Conservation (phyloP, 176 grass and related monocot genomes). For the Aegilops bicornis region DNA sequence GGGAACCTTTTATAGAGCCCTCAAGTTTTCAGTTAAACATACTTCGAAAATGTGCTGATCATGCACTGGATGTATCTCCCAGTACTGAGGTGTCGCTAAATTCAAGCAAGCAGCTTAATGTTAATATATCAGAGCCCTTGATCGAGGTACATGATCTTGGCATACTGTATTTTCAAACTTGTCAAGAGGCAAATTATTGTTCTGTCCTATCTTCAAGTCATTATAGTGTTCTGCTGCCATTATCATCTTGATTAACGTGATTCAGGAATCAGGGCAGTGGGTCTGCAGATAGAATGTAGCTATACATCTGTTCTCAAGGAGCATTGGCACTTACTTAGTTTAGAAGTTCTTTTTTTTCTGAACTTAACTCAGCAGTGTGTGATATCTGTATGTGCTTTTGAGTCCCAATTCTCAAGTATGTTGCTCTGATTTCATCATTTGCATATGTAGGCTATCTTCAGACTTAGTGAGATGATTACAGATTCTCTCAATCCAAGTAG, state of each 20-base stretch:
- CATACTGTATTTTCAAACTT: constrained; percentile 4
- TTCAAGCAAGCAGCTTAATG: constrained; percentile 79
- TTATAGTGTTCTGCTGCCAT: constrained; percentile 1
- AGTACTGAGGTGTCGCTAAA: constrained; percentile 71
- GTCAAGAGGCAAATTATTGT: not conserved
- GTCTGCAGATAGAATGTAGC: not conserved
- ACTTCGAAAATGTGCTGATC: constrained; percentile 55
- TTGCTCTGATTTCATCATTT: constrained; percentile 34
- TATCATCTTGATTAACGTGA: constrained; percentile 5
- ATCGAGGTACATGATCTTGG: constrained; percentile 69
- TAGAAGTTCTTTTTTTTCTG: not conserved
- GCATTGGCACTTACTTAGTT: not conserved
- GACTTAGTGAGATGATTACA: constrained; percentile 72
- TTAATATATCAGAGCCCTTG: constrained; percentile 95
- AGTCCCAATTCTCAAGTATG: constrained; percentile 9
- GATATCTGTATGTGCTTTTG: constrained; percentile 8
- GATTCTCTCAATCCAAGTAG: constrained; percentile 71
- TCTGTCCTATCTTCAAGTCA: not conserved
- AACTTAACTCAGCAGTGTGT: not conserved
- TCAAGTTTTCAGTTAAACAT: constrained; percentile 78
- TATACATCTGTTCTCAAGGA: constrained; percentile 32
- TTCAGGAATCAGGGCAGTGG: constrained; percentile 18
- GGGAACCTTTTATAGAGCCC: constrained; percentile 97
- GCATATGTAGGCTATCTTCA: constrained; percentile 77
- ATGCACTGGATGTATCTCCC: constrained; percentile 54